Percentiles rank a stretch among this genome's conserved stretches.
These are phyloP conservation scores for Fusarium lateritium DNA, from an alignment of 2,329 filamentous ascomycete genomes.

Conservation along the genomic window DNA sequence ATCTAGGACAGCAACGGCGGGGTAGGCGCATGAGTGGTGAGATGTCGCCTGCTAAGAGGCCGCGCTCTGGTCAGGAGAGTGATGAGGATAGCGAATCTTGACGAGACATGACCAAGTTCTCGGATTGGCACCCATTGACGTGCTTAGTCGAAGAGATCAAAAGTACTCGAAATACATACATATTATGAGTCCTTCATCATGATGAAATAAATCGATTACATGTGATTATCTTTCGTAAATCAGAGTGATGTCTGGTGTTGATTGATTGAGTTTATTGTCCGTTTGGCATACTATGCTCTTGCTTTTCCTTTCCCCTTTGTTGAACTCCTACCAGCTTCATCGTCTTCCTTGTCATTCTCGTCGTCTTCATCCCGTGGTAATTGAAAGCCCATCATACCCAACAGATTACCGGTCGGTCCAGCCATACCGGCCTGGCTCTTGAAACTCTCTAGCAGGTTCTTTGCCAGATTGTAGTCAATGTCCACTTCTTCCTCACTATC, in stretches of 20 bases:
- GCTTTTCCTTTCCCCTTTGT: conserved; percentile 23
- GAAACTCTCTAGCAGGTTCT: conserved; percentile 93
- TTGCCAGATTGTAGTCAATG: conserved; percentile 88
- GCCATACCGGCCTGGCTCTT: conserved; percentile 89
- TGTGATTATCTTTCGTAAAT: neutral
- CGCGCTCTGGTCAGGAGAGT: conserved; percentile 51
- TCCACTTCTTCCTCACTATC: conserved; percentile 74
- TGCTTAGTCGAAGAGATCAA: neutral
- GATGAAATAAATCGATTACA: conserved; percentile 11
- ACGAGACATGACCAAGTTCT: conserved; percentile 2
- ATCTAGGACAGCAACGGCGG: conserved; percentile 48
- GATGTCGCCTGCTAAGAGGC: conserved; percentile 62
- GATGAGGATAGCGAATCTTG: conserved; percentile 31
- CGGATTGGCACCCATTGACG: neutral
- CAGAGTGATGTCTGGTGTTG: conserved; percentile 1
- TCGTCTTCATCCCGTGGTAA: conserved; percentile 85
- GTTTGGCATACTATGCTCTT: neutral
- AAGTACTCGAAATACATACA: conserved; percentile 20
- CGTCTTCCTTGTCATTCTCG: conserved; percentile 51
- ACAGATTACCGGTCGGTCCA: conserved; percentile 88
- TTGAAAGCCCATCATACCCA: conserved; percentile 87
- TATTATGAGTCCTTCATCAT: conserved; percentile 17
- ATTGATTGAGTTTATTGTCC: neutral
- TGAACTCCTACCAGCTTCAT: conserved; percentile 22
- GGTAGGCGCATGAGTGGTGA: conserved; percentile 57